Evolutionary conservation across 1,139 yeast species (phyloP).

Genomic region (Pichia sp.): DNA sequence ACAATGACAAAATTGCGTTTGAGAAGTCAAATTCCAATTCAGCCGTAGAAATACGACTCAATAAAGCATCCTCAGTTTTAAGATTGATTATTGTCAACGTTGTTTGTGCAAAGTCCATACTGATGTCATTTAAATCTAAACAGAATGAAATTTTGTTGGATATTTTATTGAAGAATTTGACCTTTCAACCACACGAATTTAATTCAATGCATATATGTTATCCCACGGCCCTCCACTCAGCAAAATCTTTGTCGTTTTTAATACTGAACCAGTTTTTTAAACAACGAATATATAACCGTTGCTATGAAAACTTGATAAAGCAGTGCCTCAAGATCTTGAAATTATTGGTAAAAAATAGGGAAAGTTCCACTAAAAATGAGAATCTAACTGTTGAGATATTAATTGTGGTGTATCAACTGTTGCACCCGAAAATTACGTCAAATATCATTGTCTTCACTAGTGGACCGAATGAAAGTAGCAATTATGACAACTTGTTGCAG

Average conservation of each 20-base stretch:
- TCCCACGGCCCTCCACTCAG: no score
- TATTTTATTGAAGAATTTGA: conserved; percentile 19
- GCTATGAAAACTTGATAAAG: neutral
- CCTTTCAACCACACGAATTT: no score
- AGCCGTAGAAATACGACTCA: conserved; percentile 34
- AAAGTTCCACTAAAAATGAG: conserved; percentile 12
- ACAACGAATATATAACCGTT: conserved; percentile 12
- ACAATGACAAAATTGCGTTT: conserved; percentile 33
- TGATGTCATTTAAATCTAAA: conserved; percentile 27
- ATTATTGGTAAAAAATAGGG: neutral
- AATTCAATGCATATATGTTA: no score
- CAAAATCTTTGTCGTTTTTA: conserved; percentile 25
- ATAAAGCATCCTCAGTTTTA: conserved; percentile 33
- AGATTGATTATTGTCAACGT: conserved; percentile 27
- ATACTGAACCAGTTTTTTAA: conserved; percentile 29
- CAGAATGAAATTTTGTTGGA: conserved; percentile 26
- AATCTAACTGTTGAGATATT: conserved; percentile 26
- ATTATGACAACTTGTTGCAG: conserved; percentile 24
- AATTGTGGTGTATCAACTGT: conserved; percentile 19
- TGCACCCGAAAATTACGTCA: conserved; percentile 28
- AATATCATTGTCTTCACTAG: conserved; percentile 19
- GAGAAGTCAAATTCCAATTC: conserved; percentile 23
- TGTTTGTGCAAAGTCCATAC: conserved; percentile 8
- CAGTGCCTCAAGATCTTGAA: neutral
- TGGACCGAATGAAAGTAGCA: conserved; percentile 1